Base-by-base conservation (phyloP, 169 alveolate genomes). In the Theileria sp. region DNA sequence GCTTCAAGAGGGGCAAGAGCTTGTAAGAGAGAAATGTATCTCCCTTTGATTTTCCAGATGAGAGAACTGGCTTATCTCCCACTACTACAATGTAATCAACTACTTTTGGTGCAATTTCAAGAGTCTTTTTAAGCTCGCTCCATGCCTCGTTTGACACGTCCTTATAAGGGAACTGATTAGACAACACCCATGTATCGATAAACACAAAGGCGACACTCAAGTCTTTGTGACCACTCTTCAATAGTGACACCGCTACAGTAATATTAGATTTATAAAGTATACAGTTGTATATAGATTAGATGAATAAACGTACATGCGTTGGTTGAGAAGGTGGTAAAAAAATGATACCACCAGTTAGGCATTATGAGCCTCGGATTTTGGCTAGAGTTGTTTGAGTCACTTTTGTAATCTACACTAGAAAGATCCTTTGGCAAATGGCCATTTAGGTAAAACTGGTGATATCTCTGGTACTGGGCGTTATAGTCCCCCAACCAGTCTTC, bases 281-380 rank as follows among this genome's bases (percentile, higher is more conserved):
- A n/a, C 3, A 74, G 1, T 34, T 34, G 13, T 23, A 8, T 21
- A 7, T 1, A 38, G 79, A 7, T 0, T 66, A 21, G 0, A 21
- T 61, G 6, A 21, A 26, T 56, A 65, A 50, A 81, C 88, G 23
- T 77, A 83, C 89, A 69, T 5, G 89, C 96, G 28, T 95, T 89
- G 17, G 88, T 82, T 36, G 96, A 85, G 71, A 93, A 93, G 86
- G 86, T 95, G 44, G 94, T 88, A 15, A 88, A 83, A 82, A 91
- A 93, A 79, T 95, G 97, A 75, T 93, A 95, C 97, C 97, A 95
- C 90, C 94, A 95, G 86, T 95, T 95, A 65, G 98, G 98, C 83
- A 94, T 87, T 23, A 94, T 94, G 95, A 97, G 93, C 70, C 94
- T 89, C 8, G 98, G 98, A 17, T 69, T 75, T 3, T 81, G 77